phyloP scores from a whole-genome alignment of 1,139 yeast genomes.

The Scheffersomyces insectosa region DNA sequence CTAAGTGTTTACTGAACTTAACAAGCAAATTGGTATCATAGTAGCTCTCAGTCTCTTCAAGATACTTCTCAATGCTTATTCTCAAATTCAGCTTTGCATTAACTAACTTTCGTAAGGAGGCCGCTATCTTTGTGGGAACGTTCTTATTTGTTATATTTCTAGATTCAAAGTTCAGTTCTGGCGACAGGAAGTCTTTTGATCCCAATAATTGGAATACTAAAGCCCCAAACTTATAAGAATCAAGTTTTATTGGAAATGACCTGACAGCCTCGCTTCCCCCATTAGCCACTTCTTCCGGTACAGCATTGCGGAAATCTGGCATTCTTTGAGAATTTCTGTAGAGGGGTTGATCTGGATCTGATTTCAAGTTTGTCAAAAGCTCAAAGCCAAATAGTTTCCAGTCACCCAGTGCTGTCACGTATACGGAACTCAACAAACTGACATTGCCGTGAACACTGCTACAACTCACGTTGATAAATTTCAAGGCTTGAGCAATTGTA shows the following conservation, averaged over 20 bases:
- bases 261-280: conserved; percentile 47
- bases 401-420: conserved; percentile 65
- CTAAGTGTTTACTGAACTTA: conserved; percentile 47
- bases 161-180: conserved; percentile 7
- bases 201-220: conserved; percentile 52
- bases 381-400: conserved; percentile 90
- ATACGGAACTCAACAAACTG: conserved; percentile 53
- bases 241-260: conserved; percentile 48
- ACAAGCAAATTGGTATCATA: conserved; percentile 41
- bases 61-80: conserved; percentile 49
- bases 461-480: conserved; percentile 64
- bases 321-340: conserved; percentile 28
- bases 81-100: conserved; percentile 38
- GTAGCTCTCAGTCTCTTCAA: conserved; percentile 40
- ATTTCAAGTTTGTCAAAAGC: conserved; percentile 52
- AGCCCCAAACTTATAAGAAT: conserved; percentile 63
- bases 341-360: conserved; percentile 53
- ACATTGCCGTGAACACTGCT: conserved; percentile 68
- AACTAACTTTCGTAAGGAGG: conserved; percentile 22
- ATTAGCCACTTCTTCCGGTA: conserved; percentile 45
- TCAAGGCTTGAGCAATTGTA: conserved; percentile 55
- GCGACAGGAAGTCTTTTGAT: conserved; percentile 13
- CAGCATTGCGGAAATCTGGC: conserved; percentile 26
- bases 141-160: conserved; percentile 6
- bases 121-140: conserved; percentile 14